A percentile compares a stretch with the other conserved stretches of the same genome.
Conservation (phyloP, 768 basidiomycete species). For the Epithele typhae region DNA sequence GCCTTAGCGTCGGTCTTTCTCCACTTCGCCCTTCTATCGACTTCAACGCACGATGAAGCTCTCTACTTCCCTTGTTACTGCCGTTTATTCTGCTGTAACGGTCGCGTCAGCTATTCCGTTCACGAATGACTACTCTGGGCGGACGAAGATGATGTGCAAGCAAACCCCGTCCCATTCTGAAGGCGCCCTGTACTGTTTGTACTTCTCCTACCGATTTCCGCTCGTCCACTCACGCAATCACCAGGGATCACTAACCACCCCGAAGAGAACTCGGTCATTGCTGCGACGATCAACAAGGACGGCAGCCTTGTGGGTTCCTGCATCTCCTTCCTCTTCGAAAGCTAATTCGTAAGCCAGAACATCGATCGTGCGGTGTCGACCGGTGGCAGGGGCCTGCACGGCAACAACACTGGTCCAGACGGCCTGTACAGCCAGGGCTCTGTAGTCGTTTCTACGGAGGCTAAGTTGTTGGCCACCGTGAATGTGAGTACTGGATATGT, state of each 20-base stretch:
- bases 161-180: slow-evolving; percentile 1
- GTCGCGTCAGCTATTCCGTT: slow-evolving; percentile 6
- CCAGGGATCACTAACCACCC: slow-evolving; percentile 49
- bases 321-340: background rate
- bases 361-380: slow-evolving; percentile 14
- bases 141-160: slow-evolving; percentile 7
- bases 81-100: slow-evolving; percentile 4
- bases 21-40: background rate
- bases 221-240: background rate
- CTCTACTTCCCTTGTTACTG: background rate
- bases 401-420: background rate
- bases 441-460: slow-evolving; percentile 19
- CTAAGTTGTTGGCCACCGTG: too few relatives aligned
- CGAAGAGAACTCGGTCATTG: slow-evolving; percentile 39
- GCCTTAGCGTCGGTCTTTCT: background rate
- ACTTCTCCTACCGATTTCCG: background rate
- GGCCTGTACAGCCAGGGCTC: slow-evolving; percentile 12
- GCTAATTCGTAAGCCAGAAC: slow-evolving; percentile 7
- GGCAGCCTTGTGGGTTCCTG: slow-evolving; percentile 36
- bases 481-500: too few relatives aligned
- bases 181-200: slow-evolving; percentile 24
- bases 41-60: slow-evolving; percentile 2
- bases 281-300: slow-evolving; percentile 36
- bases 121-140: background rate
- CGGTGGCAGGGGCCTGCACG: slow-evolving; percentile 21